phyloP scores from a whole-genome alignment of 768 basidiomycete species.

The Atractiella rhizophila region DNA sequence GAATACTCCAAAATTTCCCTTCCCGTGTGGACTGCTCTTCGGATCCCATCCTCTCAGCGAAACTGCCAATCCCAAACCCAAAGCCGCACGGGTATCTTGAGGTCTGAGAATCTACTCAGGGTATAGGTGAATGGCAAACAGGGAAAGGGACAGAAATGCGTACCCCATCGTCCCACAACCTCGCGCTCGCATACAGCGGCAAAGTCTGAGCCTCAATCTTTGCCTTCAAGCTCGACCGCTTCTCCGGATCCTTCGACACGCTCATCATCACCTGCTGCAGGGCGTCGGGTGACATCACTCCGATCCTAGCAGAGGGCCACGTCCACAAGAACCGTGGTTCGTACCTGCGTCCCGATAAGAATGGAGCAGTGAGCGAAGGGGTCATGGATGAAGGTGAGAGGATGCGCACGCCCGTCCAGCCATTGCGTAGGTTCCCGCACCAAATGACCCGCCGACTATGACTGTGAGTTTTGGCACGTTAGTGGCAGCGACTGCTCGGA shows the following conservation, averaged over 20 bases:
- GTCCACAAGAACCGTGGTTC: constrained; percentile 89
- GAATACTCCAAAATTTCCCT: constrained; percentile 30
- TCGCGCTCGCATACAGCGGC: constrained; percentile 63
- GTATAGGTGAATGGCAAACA: neutral
- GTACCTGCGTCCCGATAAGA: constrained; percentile 29
- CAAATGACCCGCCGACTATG: constrained; percentile 54
- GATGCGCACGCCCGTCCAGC: constrained; percentile 6
- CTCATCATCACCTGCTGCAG: constrained; percentile 76
- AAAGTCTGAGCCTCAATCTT: constrained; percentile 76
- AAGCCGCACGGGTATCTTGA: constrained; percentile 59
- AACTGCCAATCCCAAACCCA: constrained; percentile 70
- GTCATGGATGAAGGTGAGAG: neutral
- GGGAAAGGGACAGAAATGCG: neutral
- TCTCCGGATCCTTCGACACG: constrained; percentile 40
- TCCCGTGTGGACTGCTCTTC: constrained; percentile 21
- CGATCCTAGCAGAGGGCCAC: constrained; percentile 92
- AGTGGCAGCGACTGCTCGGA: constrained; percentile 75
- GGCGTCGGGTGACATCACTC: constrained; percentile 86
- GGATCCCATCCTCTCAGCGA: constrained; percentile 30
- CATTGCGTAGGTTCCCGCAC: constrained; percentile 68
- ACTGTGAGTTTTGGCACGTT: constrained; percentile 87
- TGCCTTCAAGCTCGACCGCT: constrained; percentile 18
- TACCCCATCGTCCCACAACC: constrained; percentile 71
- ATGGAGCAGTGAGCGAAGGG: neutral
- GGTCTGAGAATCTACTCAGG: constrained; percentile 41